Conservation (phyloP, 2,329 filamentous ascomycete genomes). For the Beauveria rudraprayagi region DNA sequence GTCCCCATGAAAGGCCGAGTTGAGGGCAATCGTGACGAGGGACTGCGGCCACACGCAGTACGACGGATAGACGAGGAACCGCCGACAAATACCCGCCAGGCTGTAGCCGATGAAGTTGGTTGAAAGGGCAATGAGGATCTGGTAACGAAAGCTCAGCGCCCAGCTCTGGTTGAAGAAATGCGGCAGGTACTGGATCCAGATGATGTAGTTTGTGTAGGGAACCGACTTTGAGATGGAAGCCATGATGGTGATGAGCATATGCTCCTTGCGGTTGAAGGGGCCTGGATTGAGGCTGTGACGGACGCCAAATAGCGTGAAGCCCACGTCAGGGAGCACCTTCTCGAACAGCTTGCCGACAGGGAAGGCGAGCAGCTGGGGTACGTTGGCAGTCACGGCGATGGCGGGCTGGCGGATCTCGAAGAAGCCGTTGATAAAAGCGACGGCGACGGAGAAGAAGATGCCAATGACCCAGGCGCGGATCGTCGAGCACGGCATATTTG, state of each 20-base stretch:
- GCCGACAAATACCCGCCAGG: slow-evolving; percentile 40
- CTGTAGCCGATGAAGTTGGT: slow-evolving; percentile 47
- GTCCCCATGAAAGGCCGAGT: slow-evolving; percentile 34
- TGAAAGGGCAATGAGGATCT: slow-evolving; percentile 27
- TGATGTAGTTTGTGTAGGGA: slow-evolving; percentile 40
- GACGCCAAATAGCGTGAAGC: slow-evolving; percentile 32
- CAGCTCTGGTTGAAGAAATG: slow-evolving; percentile 34
- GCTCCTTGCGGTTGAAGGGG: slow-evolving; percentile 50
- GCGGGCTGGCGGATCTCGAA: slow-evolving; percentile 29
- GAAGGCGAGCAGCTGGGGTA: slow-evolving; percentile 29
- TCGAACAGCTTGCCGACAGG: slow-evolving; percentile 26
- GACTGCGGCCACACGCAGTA: slow-evolving; percentile 45
- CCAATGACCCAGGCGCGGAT: slow-evolving; percentile 28
- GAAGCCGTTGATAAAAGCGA: slow-evolving; percentile 27
- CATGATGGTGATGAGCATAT: slow-evolving; percentile 51
- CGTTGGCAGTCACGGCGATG: slow-evolving; percentile 27
- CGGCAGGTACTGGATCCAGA: slow-evolving; percentile 35
- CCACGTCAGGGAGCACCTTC: slow-evolving; percentile 35
- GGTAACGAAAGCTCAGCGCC: slow-evolving; percentile 35
- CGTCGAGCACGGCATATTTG: slow-evolving; percentile 26
- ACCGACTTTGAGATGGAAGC: slow-evolving; percentile 42
- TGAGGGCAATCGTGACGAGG: slow-evolving; percentile 39
- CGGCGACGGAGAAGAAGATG: slow-evolving; percentile 22
- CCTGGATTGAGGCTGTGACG: slow-evolving; percentile 43
- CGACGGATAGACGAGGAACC: slow-evolving; percentile 44